Evolutionary conservation across 1,139 yeast genomes (phyloP).

Genomic region (Williopsis jadinii): DNA sequence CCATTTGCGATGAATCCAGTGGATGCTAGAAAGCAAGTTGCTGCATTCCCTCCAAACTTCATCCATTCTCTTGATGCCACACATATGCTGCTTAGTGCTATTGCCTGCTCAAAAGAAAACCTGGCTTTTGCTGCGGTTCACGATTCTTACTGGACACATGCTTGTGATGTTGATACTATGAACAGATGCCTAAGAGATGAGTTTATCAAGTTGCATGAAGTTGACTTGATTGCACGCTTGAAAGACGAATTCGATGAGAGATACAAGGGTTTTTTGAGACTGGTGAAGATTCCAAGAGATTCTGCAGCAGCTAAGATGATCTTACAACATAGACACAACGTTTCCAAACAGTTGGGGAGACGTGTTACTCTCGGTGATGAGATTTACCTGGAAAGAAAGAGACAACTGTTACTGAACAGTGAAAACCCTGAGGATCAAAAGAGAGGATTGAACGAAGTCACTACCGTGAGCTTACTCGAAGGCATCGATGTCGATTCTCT

Average conservation of each 20-base stretch:
- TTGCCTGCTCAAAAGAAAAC: constrained; percentile 59
- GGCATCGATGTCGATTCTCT: constrained; percentile 22
- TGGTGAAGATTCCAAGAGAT: constrained; percentile 45
- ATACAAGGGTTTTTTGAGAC: constrained; percentile 64
- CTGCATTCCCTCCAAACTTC: constrained; percentile 94
- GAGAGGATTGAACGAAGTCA: constrained; percentile 52
- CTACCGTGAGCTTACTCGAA: constrained; percentile 68
- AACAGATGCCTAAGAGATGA: constrained; percentile 67
- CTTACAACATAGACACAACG: constrained; percentile 40
- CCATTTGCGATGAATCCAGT: constrained; percentile 81
- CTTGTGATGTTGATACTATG: constrained; percentile 72
- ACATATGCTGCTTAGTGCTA: constrained; percentile 89
- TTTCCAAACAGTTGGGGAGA: constrained; percentile 46
- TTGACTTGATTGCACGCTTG: constrained; percentile 62
- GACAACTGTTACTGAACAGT: constrained; percentile 52
- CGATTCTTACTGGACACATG: constrained; percentile 99
- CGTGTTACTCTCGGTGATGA: constrained; percentile 67
- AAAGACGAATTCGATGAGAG: constrained; percentile 77
- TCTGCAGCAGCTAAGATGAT: constrained; percentile 50
- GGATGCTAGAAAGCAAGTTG: constrained; percentile 80
- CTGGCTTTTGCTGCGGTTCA: constrained; percentile 94
- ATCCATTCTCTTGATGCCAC: constrained; percentile 96
- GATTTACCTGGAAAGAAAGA: constrained; percentile 58
- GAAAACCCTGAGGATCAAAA: constrained; percentile 40
- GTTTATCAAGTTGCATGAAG: constrained; percentile 71